Percentiles rank a stretch among this genome's conserved stretches.
Evolutionary conservation across 2,329 filamentous ascomycete genomes (phyloP).

Genomic region (Penicillium sp.): DNA sequence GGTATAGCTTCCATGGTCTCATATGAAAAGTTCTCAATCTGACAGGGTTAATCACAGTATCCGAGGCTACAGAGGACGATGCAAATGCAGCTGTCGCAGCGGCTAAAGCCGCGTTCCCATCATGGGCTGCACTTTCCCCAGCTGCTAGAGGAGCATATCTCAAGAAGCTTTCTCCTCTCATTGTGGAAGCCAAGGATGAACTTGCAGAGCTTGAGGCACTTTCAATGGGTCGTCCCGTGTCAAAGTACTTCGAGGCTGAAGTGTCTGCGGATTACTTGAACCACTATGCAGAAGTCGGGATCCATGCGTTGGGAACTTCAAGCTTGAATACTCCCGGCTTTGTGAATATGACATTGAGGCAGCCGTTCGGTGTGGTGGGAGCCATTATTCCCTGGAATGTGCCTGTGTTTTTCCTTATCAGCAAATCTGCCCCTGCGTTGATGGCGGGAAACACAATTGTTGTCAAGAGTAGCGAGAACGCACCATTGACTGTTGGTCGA

Average conservation of each 20-base stretch:
- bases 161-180: conserved; percentile 29
- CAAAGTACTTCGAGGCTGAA: conserved; percentile 20
- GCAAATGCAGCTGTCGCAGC: conserved; percentile 33
- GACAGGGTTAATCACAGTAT: conserved; percentile 1
- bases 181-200: conserved; percentile 24
- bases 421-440: conserved; percentile 74
- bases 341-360: conserved; percentile 29
- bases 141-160: conserved; percentile 25
- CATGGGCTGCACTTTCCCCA: conserved; percentile 29
- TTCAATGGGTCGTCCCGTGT: conserved; percentile 34
- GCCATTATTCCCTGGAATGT: conserved; percentile 60
- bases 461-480: conserved; percentile 67
- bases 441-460: conserved; percentile 62
- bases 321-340: conserved; percentile 19
- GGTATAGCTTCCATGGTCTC: conserved; percentile 7
- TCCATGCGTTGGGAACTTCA: conserved; percentile 18
- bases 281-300: conserved; percentile 25
- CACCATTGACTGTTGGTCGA: conserved; percentile 57
- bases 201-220: conserved; percentile 34
- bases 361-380: conserved; percentile 38
- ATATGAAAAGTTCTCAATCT: neutral
- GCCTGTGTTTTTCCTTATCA: conserved; percentile 51
- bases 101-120: conserved; percentile 34
- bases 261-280: conserved; percentile 16
- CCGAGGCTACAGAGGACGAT: conserved; percentile 28